Evolutionary conservation across 192 early-diverging fungal genomes (phyloP), one percentile per base, ranked within the genome.

Genomic region (Backusella sp.): DNA sequence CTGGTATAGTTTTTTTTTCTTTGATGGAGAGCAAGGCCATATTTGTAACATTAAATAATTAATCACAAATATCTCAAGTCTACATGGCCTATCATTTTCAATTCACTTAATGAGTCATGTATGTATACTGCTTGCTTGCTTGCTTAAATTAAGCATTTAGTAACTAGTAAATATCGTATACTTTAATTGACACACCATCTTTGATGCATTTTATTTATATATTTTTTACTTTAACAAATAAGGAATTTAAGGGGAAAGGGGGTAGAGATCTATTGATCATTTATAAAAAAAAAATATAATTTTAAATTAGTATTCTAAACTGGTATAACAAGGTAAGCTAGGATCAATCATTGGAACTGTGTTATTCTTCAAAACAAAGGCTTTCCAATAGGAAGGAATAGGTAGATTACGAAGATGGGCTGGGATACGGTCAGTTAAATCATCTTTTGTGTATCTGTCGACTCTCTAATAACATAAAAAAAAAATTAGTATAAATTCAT

Each of bases 341-440:
- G 76, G 76, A 7, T 26, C 23, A 30, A 66, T 28, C 76, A 72
- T 77, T 34, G 70, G 76, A 46, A 72, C 46, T 23, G 69, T 46
- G 32, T 78, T 66, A 35, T 74, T 78, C 46, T 49, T 73, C 1
- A 78, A 52, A 12, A 66, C 49, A 15, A 74, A 78, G 8, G 70
- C 77, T 52, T 68, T 66, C 77, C 72, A 78, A 46, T 53, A 78
- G 11, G 26, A 21, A 42, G 77, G 77, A 37, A 78, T 67, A 19
- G 32, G n/a, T 11, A 78, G 28, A 23, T 78, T 36, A 30, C 72
- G 77, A 37, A 78, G 34, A 21, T 66, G 35, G 14, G 30, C 66
- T n/a, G 77, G 77, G 3, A 78, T 67, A 39, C 32, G 17, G 6
- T 56, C 15, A 52, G 28, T 52, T 36, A 70, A 68, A 12, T 76